Base-by-base conservation (phyloP, 495 filamentous ascomycete genomes). In the Elasticomyces elasticus region DNA sequence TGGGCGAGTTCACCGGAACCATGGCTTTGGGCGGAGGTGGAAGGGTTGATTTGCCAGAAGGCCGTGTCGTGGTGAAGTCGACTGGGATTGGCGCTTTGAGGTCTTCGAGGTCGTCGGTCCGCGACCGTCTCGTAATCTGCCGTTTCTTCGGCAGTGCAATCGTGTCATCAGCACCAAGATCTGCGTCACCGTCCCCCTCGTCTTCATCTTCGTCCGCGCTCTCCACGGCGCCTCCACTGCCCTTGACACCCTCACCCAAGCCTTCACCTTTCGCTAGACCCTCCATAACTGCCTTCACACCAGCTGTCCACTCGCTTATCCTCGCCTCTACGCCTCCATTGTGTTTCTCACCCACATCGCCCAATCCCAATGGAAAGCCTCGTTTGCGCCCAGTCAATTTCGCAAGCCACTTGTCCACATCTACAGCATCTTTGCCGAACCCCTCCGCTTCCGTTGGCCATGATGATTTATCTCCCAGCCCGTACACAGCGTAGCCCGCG, bases 381-480 rank as follows among this genome's bases (percentile, higher is more conserved):
- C 83, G 68, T 67, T 86, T 92, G 56, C 80, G 76, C 2, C 80
- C 85, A 0, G 88, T 95, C 51, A 97, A 72, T 61, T 84, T 92
- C 30, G 91, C 90, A 81, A 97, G 85, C 92, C 91, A 97, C 63
- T 83, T 90, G 62, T 97, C 91, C 0, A 92, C 74, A 50, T 92
- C 82, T 62, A 81, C 83, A 0, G 90, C 91, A 64, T 97, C 89
- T 27, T 83, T 86, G 64, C 91, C 95, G 67, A 87, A 97, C 0
- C 90, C 91, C 59, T 94, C 87, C 51, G 85, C 82, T 62, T 90
- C 87, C 0, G 83, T 87, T 1, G 88, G 86, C 91, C 91, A 97
- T 41, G 84, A 88, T 64, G 90, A 85, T 51, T 78, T 79, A 65
- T 97, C 91, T 19, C 91, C 91, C 60, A 95, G 83, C 0, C 91